Evolutionary conservation across 163 green algal species (phyloP), one percentile per base, ranked within the genome.

Genomic region (Scenedesmus sp.): DNA sequence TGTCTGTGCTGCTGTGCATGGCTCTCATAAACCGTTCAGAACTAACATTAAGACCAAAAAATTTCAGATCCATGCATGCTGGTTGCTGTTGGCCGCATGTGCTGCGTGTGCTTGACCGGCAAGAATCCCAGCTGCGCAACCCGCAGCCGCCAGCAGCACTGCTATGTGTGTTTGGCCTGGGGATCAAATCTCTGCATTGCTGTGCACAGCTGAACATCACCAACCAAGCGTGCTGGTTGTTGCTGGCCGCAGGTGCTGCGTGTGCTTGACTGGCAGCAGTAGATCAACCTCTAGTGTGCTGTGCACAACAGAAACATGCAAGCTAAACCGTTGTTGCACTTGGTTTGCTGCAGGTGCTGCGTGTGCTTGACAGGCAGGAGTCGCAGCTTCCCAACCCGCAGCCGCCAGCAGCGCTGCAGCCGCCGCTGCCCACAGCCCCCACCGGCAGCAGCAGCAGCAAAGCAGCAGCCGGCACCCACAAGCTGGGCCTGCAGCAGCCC

Each of bases 111-210:
- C 57, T 91, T 4, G 26, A 87, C 76, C 76, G 74, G 2, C 23
- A 91, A 18, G 87, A 91, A 55, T 86, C 87, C 52, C 87, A 87
- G 23, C 70, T 91, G 57, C 15, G n/a, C 1, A 26, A 54, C 12
- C 26, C 74, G 6, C 76, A 91, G 26, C 87, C 87, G 13, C 87
- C 87, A 86, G 87, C 87, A 81, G 87, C 87, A 34, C 76, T 91
- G 66, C 66, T 46, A 46, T 46, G 34, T 46, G 34, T 46, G 34
- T 46, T 46, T 46, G 34, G 34, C 34, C 34, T 46, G 34, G 34
- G 34, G 34, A 46, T 46, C 34, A 46, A 46, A 46, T 46, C 34
- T 46, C 34, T 46, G 34, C 34, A 46, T 46, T 46, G 34, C 34
- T 46, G 34, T 46, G 34, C 34, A 46, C 34, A 46, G 34, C 34